Percentiles rank a stretch among this genome's conserved stretches.
phyloP scores from a whole-genome alignment of 441 rosid species.

The Geranium incanum region DNA sequence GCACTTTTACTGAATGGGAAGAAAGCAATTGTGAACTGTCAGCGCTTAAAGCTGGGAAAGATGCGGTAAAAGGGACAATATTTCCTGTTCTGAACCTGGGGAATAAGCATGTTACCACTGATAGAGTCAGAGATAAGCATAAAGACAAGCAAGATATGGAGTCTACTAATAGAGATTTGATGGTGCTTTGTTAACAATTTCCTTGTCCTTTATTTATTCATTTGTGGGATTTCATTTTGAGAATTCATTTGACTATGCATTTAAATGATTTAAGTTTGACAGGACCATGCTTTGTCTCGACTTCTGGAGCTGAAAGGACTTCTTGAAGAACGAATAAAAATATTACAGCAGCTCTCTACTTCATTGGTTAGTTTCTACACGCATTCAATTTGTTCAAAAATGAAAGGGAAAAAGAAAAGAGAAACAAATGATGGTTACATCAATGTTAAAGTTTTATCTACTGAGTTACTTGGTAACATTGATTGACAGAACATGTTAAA shows the following conservation, averaged over 20 bases:
- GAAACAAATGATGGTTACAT: neutral
- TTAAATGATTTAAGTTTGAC: conserved; percentile 26
- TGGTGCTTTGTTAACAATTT: conserved; percentile 36
- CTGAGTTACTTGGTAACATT: conserved; percentile 19
- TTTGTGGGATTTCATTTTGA: conserved; percentile 6
- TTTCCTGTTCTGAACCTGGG: conserved; percentile 67
- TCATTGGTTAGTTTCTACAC: conserved; percentile 51
- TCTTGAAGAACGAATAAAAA: conserved; percentile 63
- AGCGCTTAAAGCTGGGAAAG: conserved; percentile 72
- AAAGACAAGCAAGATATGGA: conserved; percentile 76
- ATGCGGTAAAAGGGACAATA: conserved; percentile 69
- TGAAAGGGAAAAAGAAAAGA: neutral
- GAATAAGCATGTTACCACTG: conserved; percentile 51
- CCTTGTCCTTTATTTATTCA: conserved; percentile 17
- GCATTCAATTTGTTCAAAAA: conserved; percentile 15
- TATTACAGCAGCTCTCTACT: conserved; percentile 44
- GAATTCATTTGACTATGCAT: conserved; percentile 14
- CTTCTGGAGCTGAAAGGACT: conserved; percentile 61
- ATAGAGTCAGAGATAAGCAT: conserved; percentile 61
- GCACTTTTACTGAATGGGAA: conserved; percentile 51
- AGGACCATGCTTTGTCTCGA: conserved; percentile 67
- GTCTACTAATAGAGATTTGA: conserved; percentile 53
- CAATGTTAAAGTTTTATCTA: neutral
- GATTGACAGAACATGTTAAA: conserved; percentile 62
- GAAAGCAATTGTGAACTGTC: conserved; percentile 61